A percentile compares a stretch with the other conserved stretches of the same genome.
These are phyloP conservation scores for Diutina pseudorugosa DNA, from an alignment of 1,139 yeast genomes.

Conservation along the genomic window DNA sequence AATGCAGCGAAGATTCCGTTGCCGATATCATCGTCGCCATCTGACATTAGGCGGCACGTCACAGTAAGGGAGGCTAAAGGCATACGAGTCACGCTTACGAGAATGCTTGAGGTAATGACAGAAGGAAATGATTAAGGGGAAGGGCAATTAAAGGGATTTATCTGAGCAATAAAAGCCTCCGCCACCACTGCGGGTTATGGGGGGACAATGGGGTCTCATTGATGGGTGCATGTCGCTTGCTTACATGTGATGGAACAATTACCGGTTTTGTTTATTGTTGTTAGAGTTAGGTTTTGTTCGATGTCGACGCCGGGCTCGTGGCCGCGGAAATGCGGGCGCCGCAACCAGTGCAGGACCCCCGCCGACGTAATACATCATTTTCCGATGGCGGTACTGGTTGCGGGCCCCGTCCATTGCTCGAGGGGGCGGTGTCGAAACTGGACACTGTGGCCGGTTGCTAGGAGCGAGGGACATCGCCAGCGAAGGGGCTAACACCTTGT, in stretches of 20 bases:
- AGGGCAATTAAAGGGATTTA: no score
- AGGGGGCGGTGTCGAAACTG: not conserved
- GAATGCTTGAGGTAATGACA: no score
- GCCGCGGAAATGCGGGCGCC: not conserved
- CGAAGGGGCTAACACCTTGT: not conserved
- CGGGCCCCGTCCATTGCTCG: not conserved
- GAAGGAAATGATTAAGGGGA: no score
- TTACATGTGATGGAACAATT: not conserved
- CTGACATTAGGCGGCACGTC: not conserved
- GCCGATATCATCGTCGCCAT: not conserved
- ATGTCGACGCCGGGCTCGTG: not conserved
- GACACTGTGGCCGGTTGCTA: not conserved
- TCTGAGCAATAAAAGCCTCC: no score
- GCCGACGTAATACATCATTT: not conserved
- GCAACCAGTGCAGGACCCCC: no score
- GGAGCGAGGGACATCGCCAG: not conserved
- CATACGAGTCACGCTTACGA: no score
- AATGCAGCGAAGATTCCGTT: not conserved
- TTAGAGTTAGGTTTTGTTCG: not conserved
- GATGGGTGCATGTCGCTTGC: not conserved
- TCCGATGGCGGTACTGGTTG: not conserved
- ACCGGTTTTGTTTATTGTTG: not conserved
- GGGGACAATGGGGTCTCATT: no score
- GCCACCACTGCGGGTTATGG: no score
- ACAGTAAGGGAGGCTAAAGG: not conserved